Conservation (phyloP, 306 rosid species). For the Cucumis sativus region DNA sequence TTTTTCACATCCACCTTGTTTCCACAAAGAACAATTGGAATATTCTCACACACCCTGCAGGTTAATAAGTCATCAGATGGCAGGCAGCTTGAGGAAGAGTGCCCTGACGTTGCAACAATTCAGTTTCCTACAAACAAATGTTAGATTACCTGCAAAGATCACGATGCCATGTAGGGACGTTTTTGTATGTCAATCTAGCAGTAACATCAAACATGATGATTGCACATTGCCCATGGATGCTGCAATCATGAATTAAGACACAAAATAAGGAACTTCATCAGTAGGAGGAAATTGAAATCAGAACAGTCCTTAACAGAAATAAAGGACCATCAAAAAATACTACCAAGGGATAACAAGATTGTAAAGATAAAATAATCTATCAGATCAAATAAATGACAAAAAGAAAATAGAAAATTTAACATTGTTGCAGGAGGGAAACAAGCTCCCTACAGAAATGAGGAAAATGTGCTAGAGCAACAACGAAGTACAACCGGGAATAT, state of each 20-base stretch:
- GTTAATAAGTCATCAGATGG: background rate
- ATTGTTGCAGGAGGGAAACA: no score
- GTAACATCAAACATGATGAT: constrained; percentile 76
- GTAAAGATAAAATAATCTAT: background rate
- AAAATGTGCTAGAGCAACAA: background rate
- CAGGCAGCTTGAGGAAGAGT: background rate
- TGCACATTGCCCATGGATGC: constrained; percentile 73
- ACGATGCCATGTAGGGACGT: constrained; percentile 79
- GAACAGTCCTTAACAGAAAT: background rate
- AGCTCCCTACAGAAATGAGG: background rate
- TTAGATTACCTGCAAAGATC: constrained; percentile 36
- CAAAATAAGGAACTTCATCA: background rate
- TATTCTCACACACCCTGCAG: constrained; percentile 63
- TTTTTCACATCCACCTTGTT: constrained; percentile 82
- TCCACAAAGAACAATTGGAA: constrained; percentile 74
- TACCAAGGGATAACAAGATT: background rate
- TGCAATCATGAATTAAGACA: constrained; percentile 11
- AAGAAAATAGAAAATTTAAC: background rate
- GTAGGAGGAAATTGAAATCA: background rate
- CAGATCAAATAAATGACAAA: background rate
- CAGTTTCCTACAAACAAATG: background rate
- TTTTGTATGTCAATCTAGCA: constrained; percentile 63
- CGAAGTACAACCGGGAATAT: background rate
- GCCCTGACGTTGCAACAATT: background rate
- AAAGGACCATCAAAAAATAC: background rate